phyloP scores from a whole-genome alignment of 345 rosid genomes.

The Salix viminalis region DNA sequence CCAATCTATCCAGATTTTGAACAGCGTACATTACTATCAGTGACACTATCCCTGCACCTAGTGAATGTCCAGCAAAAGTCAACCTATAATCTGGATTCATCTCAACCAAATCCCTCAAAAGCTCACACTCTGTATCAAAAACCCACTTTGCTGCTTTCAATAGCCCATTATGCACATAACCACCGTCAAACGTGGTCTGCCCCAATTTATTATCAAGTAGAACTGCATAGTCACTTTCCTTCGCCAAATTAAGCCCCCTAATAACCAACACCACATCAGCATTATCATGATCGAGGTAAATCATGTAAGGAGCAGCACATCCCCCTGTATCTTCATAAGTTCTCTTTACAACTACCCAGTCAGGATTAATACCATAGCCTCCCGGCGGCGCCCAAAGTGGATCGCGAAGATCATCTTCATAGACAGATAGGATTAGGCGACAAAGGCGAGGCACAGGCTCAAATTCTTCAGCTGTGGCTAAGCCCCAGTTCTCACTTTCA shows the following conservation, averaged over 20 bases:
- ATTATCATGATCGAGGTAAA: slow-evolving; percentile 71
- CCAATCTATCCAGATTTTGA: slow-evolving; percentile 58
- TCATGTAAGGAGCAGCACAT: slow-evolving; percentile 66
- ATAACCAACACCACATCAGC: slow-evolving; percentile 59
- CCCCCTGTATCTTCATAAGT: slow-evolving; percentile 65
- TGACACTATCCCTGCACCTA: slow-evolving; percentile 82
- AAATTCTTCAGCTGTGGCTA: slow-evolving; percentile 69
- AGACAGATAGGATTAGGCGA: slow-evolving; percentile 61
- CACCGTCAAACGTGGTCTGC: slow-evolving; percentile 83
- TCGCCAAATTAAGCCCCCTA: slow-evolving; percentile 82
- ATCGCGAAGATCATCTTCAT: slow-evolving; percentile 70
- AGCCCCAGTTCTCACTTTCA: slow-evolving; percentile 86
- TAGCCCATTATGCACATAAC: slow-evolving; percentile 87
- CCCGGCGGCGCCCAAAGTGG: slow-evolving; percentile 88
- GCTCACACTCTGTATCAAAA: slow-evolving; percentile 56
- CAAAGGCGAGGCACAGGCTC: slow-evolving; percentile 76
- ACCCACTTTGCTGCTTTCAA: slow-evolving; percentile 81
- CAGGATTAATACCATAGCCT: slow-evolving; percentile 75
- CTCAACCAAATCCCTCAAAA: slow-evolving; percentile 55
- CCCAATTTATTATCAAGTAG: slow-evolving; percentile 84
- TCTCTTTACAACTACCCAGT: slow-evolving; percentile 55
- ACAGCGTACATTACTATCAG: slow-evolving; percentile 55
- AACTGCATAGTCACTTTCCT: slow-evolving; percentile 79
- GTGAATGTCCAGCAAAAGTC: slow-evolving; percentile 87
- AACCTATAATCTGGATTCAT: slow-evolving; percentile 58